Evolutionary conservation across 1,139 yeast genomes (phyloP).

Genomic region (Yamadazyma conglobata): DNA sequence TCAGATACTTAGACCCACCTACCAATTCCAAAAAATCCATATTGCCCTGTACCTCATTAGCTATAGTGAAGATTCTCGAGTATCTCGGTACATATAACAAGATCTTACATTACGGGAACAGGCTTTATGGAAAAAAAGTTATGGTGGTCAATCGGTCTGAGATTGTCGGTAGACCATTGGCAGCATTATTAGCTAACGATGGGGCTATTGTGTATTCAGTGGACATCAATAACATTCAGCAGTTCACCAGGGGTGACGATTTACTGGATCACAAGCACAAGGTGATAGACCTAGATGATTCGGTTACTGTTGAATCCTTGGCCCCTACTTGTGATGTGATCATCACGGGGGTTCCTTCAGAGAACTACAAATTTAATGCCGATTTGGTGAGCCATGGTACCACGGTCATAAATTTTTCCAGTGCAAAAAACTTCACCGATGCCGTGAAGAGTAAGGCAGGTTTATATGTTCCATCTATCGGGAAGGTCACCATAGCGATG

Average conservation of each 20-base stretch:
- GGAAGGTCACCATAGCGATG: slow-evolving; percentile 96
- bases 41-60: slow-evolving; percentile 94
- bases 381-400: slow-evolving; percentile 82
- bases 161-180: slow-evolving; percentile 95
- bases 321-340: slow-evolving; percentile 82
- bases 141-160: slow-evolving; percentile 91
- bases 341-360: slow-evolving; percentile 91
- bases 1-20: slow-evolving; percentile 73
- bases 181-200: slow-evolving; percentile 92
- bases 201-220: slow-evolving; percentile 96
- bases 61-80: slow-evolving; percentile 89
- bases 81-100: slow-evolving; percentile 84
- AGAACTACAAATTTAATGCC: slow-evolving; percentile 79
- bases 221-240: slow-evolving; percentile 83
- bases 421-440: slow-evolving; percentile 81
- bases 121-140: slow-evolving; percentile 87
- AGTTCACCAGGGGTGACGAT: slow-evolving; percentile 92
- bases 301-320: slow-evolving; percentile 53
- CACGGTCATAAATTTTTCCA: slow-evolving; percentile 83
- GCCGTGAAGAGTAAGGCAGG: slow-evolving; percentile 81
- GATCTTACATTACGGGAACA: slow-evolving; percentile 80
- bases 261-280: slow-evolving; percentile 78
- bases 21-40: slow-evolving; percentile 73
- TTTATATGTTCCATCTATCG: slow-evolving; percentile 89
- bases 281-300: slow-evolving; percentile 63